phyloP scores from a whole-genome alignment of 2,329 filamentous ascomycete genomes.

The Cryphonectria parasitica region DNA sequence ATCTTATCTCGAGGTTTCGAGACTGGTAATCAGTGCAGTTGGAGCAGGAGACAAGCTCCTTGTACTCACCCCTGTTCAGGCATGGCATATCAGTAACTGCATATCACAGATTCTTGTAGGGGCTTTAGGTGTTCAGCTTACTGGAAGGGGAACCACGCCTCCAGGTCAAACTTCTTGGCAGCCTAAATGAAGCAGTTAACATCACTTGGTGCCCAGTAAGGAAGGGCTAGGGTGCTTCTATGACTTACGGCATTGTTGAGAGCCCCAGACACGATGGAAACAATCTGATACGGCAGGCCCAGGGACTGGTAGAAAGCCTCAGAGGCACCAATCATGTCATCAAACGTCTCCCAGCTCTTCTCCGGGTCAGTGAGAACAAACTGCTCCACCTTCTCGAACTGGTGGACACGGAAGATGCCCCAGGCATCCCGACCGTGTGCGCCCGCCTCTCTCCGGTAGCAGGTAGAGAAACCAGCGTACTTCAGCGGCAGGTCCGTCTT shows the following conservation, averaged over 20 bases:
- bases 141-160: constrained; percentile 96
- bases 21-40: constrained; percentile 99
- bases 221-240: too few relatives aligned
- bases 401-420: constrained; percentile 97
- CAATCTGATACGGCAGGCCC: constrained; percentile 85
- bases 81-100: neutral
- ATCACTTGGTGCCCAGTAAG: constrained; percentile 42
- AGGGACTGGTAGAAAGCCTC: constrained; percentile 96
- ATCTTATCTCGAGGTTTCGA: constrained; percentile 89
- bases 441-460: constrained; percentile 94
- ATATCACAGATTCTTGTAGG: neutral
- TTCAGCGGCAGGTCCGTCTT: constrained; percentile 86
- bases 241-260: constrained; percentile 71
- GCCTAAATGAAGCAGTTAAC: constrained; percentile 33
- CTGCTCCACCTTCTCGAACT: constrained; percentile 68
- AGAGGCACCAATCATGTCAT: constrained; percentile 86
- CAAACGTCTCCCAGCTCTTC: constrained; percentile 85
- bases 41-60: constrained; percentile 95
- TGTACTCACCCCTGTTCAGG: constrained; percentile 75
- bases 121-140: neutral
- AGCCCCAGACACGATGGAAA: constrained; percentile 94
- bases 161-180: constrained; percentile 92
- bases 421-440: constrained; percentile 80
- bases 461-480: constrained; percentile 90
- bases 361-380: constrained; percentile 48